These are phyloP conservation scores for Russula dissimulans DNA, from an alignment of 768 basidiomycete species.

Conservation along the genomic window DNA sequence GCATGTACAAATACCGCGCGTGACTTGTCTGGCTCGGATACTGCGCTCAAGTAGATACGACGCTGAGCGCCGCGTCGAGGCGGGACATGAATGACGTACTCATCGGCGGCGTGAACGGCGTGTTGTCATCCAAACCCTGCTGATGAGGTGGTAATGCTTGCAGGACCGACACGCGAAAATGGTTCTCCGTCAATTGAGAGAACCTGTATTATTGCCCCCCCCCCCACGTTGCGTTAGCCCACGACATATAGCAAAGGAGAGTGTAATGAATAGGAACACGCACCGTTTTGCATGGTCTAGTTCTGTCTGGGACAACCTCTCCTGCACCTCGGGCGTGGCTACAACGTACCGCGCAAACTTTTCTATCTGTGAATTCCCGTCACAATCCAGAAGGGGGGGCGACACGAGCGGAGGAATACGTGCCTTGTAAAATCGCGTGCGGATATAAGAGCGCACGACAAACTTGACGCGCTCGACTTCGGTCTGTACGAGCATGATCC, in stretches of 20 bases:
- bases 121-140: conserved; percentile 65
- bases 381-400: background rate
- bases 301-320: conserved; percentile 75
- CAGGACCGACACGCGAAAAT: conserved; percentile 72
- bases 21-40: conserved; percentile 66
- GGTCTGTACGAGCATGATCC: conserved; percentile 88
- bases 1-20: conserved; percentile 79
- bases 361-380: conserved; percentile 58
- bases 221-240: background rate
- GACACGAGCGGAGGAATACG: background rate
- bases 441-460: conserved; percentile 79
- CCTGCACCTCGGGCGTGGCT: conserved; percentile 60
- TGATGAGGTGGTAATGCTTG: conserved; percentile 75
- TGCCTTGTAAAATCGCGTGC: conserved; percentile 75
- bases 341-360: conserved; percentile 76
- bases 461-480: conserved; percentile 94
- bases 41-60: conserved; percentile 32
- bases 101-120: conserved; percentile 68
- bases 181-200: conserved; percentile 63
- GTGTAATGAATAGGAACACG: conserved; percentile 15
- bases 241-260: background rate
- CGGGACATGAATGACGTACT: conserved; percentile 32
- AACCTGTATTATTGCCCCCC: conserved; percentile 39
- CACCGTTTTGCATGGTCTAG: conserved; percentile 71
- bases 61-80: background rate